A percentile compares a stretch with the other conserved stretches of the same genome.
Evolutionary conservation across 345 rosid genomes (phyloP).

Genomic region (Bruguiera parviflora): DNA sequence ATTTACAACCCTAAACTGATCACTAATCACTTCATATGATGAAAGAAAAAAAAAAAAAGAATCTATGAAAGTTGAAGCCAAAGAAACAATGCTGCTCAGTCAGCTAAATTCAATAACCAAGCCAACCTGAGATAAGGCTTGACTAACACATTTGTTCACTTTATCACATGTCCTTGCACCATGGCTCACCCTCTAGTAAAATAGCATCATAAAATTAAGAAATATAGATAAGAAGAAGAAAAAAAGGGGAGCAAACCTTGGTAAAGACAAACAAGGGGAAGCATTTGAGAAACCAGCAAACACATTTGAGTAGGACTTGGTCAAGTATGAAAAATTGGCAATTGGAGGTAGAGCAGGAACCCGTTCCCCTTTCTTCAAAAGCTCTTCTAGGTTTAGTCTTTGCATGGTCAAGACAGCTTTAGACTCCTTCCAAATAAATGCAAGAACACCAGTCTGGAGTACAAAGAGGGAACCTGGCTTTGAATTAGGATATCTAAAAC

Average conservation of each 20-base stretch:
- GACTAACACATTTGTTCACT: too few relatives aligned
- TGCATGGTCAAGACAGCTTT: constrained; percentile 64
- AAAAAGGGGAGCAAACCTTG: constrained; percentile 34
- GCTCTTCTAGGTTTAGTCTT: constrained; percentile 61
- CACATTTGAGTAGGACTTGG: constrained; percentile 77
- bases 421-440: constrained; percentile 83
- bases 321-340: constrained; percentile 67
- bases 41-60: too few relatives aligned
- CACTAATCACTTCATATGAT: too few relatives aligned
- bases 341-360: constrained; percentile 62
- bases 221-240: too few relatives aligned
- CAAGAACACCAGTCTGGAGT: constrained; percentile 60
- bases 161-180: too few relatives aligned
- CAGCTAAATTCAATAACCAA: too few relatives aligned
- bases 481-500: constrained; percentile 83
- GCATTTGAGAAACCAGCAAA: constrained; percentile 55
- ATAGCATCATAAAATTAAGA: too few relatives aligned
- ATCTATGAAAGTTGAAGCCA: too few relatives aligned
- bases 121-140: too few relatives aligned
- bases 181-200: too few relatives aligned
- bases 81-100: too few relatives aligned
- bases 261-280: constrained; percentile 38
- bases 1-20: too few relatives aligned
- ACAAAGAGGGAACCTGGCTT: constrained; percentile 80
- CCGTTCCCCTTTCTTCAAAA: constrained; percentile 68